A percentile compares a stretch with the other conserved stretches of the same genome.
Evolutionary conservation across 257 asterid genomes (phyloP).

Genomic region (Solanum bukasovii): DNA sequence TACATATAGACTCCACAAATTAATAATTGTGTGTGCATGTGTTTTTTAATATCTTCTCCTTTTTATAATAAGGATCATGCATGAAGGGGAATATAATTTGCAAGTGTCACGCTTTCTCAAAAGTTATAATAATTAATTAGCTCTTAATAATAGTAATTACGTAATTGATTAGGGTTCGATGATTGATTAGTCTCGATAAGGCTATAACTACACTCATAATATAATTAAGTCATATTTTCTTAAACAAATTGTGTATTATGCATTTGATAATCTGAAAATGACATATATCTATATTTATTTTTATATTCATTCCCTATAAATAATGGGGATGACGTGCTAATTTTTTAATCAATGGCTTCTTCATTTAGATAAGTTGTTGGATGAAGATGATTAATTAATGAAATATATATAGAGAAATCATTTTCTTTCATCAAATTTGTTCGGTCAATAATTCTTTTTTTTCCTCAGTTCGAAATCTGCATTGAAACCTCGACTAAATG

Average conservation of each 20-base stretch:
- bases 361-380: background rate
- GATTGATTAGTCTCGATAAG: background rate
- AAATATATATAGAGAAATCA: background rate
- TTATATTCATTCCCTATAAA: background rate
- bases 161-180: background rate
- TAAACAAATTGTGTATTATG: background rate
- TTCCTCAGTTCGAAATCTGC: rapidly evolving
- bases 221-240: background rate
- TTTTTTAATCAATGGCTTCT: background rate
- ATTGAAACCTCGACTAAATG: background rate
- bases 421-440: background rate
- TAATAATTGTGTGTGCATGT: background rate
- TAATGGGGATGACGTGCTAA: background rate
- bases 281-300: background rate
- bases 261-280: background rate
- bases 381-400: background rate
- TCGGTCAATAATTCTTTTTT: too few relatives aligned
- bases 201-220: background rate
- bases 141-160: background rate
- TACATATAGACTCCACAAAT: background rate
- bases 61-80: background rate
- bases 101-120: background rate
- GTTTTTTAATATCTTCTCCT: background rate
- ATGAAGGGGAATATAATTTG: background rate
- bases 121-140: background rate